Conservation (phyloP, 495 filamentous ascomycete species). For the Hypoxylon fragiforme region DNA sequence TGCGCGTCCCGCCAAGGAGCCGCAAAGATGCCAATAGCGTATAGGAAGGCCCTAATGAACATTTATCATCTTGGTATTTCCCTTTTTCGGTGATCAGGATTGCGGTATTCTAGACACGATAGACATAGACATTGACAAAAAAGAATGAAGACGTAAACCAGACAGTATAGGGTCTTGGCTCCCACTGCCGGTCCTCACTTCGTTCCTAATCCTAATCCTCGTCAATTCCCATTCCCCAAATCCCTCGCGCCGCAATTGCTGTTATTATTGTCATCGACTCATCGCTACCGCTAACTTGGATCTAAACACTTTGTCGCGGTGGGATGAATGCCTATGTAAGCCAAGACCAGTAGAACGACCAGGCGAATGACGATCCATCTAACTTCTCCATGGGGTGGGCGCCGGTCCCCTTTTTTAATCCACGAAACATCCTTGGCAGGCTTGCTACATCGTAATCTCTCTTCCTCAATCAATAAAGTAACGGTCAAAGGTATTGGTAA, state of each 20-base stretch:
- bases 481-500: no score
- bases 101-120: slow-evolving; percentile 34
- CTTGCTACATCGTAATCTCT: slow-evolving; percentile 13
- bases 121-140: no score
- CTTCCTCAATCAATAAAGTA: no score
- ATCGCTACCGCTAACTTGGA: not conserved
- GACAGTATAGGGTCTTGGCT: slow-evolving; percentile 30
- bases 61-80: slow-evolving; percentile 10
- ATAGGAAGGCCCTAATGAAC: slow-evolving; percentile 3
- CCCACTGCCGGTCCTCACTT: slow-evolving; percentile 8
- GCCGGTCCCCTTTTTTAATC: slow-evolving; percentile 16
- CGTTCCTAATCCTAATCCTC: not conserved
- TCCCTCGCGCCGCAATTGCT: slow-evolving; percentile 1
- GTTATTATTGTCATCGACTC: not conserved
- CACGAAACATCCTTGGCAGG: slow-evolving; percentile 16
- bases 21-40: slow-evolving; percentile 19
- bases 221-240: no score
- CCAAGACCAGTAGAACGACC: slow-evolving; percentile 6
- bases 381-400: slow-evolving; percentile 6
- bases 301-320: not conserved
- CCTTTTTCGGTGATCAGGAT: slow-evolving; percentile 19
- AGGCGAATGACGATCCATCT: slow-evolving; percentile 21
- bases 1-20: slow-evolving; percentile 31
- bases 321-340: slow-evolving; percentile 4
- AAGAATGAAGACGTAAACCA: slow-evolving; percentile 48